Percentiles rank a stretch among this genome's conserved stretches.
Conservation (phyloP, 2,329 filamentous ascomycete species). For the Aspergillus bombycis region DNA sequence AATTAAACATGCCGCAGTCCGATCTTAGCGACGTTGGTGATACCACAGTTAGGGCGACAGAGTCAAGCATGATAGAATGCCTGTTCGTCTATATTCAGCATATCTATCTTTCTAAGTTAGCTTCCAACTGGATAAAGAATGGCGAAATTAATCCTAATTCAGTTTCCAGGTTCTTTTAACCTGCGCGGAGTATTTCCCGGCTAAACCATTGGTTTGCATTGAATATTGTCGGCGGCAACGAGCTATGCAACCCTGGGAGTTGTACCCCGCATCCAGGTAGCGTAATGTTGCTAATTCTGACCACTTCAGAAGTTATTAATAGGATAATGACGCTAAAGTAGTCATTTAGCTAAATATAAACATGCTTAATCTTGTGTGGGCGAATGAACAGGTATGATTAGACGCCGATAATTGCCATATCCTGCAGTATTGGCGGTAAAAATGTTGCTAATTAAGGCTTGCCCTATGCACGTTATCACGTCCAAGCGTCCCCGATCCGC, state of each 20-base stretch:
- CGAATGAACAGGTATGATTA: not conserved
- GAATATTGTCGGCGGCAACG: not conserved
- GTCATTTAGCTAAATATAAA: constrained; percentile 18
- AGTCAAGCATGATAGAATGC: not conserved
- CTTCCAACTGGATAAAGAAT: not conserved
- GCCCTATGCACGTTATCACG: constrained; percentile 3
- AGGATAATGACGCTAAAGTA: constrained; percentile 9
- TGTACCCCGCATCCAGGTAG: constrained; percentile 10
- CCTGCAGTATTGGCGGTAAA: constrained; percentile 17
- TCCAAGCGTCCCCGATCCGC: constrained; percentile 8
- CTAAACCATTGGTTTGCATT: not conserved
- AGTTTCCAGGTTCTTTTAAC: not conserved
- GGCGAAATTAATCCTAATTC: not conserved
- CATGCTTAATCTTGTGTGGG: not conserved
- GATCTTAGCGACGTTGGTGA: constrained; percentile 2
- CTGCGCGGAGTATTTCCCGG: not conserved
- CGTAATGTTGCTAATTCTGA: constrained; percentile 16
- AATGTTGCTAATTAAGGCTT: constrained; percentile 21
- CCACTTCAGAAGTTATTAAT: constrained; percentile 15
- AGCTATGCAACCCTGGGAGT: not conserved
- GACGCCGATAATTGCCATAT: constrained; percentile 8
- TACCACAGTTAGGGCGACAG: not conserved
- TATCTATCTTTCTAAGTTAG: not conserved
- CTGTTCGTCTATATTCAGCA: not conserved
- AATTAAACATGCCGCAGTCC: constrained; percentile 7